Evolutionary conservation across 805 yeast species (phyloP), one percentile per base, ranked within the genome.

Genomic region (Cyberlindnera xishuangbannaensis): DNA sequence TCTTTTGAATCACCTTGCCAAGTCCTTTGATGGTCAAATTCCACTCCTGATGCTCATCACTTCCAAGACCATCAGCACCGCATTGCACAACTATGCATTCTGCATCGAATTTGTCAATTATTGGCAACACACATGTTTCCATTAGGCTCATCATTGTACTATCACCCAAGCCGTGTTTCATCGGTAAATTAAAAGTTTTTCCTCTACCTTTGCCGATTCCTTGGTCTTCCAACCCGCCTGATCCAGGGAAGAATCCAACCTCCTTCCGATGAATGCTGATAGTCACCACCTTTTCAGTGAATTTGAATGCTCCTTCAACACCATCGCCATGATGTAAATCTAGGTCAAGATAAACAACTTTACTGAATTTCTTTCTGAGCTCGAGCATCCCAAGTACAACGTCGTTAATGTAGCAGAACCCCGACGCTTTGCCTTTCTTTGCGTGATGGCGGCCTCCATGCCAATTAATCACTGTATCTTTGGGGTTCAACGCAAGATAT

Each of bases 281-380:
- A 1, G 83, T 77, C 32, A 70, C 53, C 0, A 83, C 82, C 20
- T 67, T 69, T 25, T 65, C 61, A 2, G 81, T 70, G 39, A 58
- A 65, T 40, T 64, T 57, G 55, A 79, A 82, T 1, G 86, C 85
- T 3, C 62, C 59, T 31, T 78, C 79, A 6, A 83, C 90, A 0
- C 87, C 94, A 53, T 83, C 88, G 0, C 90, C 88, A 54, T 82
- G 88, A 51, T 83, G 94, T 7, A 83, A 53, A 53, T 83, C 94
- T 6, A 83, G 55, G 53, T 83, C 94, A 4, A 83, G 52, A 45
- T 83, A 83, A 47, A 76, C 58, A 2, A 83, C 61, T 22, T 54
- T 67, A 9, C 59, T 53, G 47, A 58, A 76, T 15, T 46, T 48
- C 16, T 62, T 59, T 21, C 88, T 53, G 11, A 82, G 59, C 24